These are phyloP conservation scores for Fistulina hepatica DNA, from an alignment of 1,284 basidiomycete species.

Conservation along the genomic window DNA sequence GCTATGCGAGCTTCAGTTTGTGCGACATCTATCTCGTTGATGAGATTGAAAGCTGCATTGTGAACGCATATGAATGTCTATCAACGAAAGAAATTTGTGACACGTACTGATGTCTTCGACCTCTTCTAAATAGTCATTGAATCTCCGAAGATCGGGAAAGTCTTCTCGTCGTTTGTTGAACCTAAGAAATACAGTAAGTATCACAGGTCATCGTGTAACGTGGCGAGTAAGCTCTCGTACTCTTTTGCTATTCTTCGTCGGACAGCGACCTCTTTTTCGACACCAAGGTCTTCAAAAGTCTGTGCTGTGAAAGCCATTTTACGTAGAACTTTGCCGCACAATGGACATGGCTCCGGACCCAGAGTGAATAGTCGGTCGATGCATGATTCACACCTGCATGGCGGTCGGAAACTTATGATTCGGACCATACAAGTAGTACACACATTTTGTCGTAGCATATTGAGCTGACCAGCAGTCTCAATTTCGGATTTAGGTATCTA, in stretches of 20 bases:
- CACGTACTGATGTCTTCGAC: conserved; percentile 88
- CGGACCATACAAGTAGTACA: conserved; percentile 15
- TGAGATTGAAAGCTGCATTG: conserved; percentile 81
- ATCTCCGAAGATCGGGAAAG: conserved; percentile 72
- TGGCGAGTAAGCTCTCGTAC: conserved; percentile 22
- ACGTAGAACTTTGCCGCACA: conserved; percentile 81
- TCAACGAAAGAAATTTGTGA: conserved; percentile 2
- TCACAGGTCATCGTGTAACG: not conserved
- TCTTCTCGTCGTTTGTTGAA: conserved; percentile 93
- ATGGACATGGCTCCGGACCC: conserved; percentile 93
- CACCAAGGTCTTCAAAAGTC: conserved; percentile 92
- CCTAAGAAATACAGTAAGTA: conserved; percentile 30
- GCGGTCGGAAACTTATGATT: conserved; percentile 9
- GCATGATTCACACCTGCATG: conserved; percentile 85
- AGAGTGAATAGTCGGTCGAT: conserved; percentile 95
- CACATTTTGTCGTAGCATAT: conserved; percentile 97
- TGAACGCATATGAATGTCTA: conserved; percentile 3
- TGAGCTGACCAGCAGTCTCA: conserved; percentile 87
- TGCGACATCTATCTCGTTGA: conserved; percentile 81
- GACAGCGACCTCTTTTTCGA: conserved; percentile 94
- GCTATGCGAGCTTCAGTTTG: conserved; percentile 80
- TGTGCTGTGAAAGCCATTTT: conserved; percentile 94
- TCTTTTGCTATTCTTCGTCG: conserved; percentile 82
- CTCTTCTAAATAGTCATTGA: conserved; percentile 94
- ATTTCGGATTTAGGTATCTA: conserved; percentile 88